Evolutionary conservation across 1,139 yeast species (phyloP), one percentile per base, ranked within the genome.

Genomic region (Saccharomyces hybrid): DNA sequence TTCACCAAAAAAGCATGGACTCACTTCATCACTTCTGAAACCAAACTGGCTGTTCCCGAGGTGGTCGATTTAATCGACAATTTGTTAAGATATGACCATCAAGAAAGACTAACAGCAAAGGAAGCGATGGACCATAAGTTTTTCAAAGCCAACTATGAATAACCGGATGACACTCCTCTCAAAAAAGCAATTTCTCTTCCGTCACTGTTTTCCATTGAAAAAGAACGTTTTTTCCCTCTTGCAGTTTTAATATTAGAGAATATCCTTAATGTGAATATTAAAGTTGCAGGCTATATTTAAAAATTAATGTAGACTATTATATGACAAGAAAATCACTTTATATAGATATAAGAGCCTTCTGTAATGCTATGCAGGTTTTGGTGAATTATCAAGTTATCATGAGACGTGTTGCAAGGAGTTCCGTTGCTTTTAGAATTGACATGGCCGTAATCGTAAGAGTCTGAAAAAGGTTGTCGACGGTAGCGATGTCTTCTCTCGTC

Each of bases 401-500:
- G 13, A 38, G 42, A 38, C 23, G 42, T 11, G 23, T 38, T 38
- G 13, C 34, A 20, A 16, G 25, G 38, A 28, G 8, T 48, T 25
- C 14, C 23, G 20, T 28, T 48, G 27, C 14, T 14, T 6, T 14
- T 6, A 11, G 42, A 8, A 14, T 16, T 3, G 23, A 16, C 4
- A 38, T 16, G 42, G 9, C 20, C n/a, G 23, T 48, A 48, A 34
- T 11, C 28, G 20, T 42, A 16, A 30, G 27, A 3, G 26, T 48
- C 42, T 31, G 48, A 44, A 16, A 25, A 13, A 30, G 41, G 20
- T 50, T 31, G 27, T 14, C 38, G 26, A 46, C 49, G 16, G 14
- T 27, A 46, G 47, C 52, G 49, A 42, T 46, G 41, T 7, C 28
- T 26, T 28, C 52, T 38, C 11, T 38, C 42, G 25, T 38, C 42